phyloP scores from a whole-genome alignment of 2,329 filamentous ascomycete genomes.

The Myriosclerotinia curreyana region DNA sequence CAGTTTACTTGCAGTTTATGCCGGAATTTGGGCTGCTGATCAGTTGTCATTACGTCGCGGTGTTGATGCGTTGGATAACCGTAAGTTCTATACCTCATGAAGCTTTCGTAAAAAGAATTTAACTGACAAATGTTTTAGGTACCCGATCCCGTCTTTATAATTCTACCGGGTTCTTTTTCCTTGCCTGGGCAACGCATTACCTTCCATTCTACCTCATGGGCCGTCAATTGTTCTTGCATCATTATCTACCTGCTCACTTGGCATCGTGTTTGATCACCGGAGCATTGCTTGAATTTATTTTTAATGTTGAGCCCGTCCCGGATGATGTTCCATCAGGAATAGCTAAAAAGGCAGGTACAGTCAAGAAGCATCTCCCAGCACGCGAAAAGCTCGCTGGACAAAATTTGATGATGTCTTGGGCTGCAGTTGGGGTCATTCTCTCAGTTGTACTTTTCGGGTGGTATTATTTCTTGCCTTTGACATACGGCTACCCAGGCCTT shows the following conservation, averaged over 20 bases:
- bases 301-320: conserved; percentile 76
- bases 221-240: conserved; percentile 94
- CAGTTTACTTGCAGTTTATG: conserved; percentile 88
- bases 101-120: neutral
- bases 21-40: conserved; percentile 85
- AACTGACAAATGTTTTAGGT: conserved; percentile 51
- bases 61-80: conserved; percentile 86
- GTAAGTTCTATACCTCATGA: conserved; percentile 56
- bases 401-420: conserved; percentile 75
- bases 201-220: conserved; percentile 98
- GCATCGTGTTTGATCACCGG: conserved; percentile 88
- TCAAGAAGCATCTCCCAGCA: conserved; percentile 67
- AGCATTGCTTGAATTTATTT: conserved; percentile 90
- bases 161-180: conserved; percentile 98
- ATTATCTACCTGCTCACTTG: conserved; percentile 93
- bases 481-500: conserved; percentile 90
- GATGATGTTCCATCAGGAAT: conserved; percentile 47
- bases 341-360: conserved; percentile 46
- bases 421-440: conserved; percentile 69
- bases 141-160: conserved; percentile 95
- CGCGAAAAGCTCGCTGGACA: conserved; percentile 77
- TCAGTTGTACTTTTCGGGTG: conserved; percentile 69
- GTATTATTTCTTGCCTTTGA: conserved; percentile 91
- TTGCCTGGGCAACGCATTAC: conserved; percentile 96
- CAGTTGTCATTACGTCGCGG: conserved; percentile 91